Percentiles rank a stretch among this genome's conserved stretches.
phyloP scores from a whole-genome alignment of 371 early-diverging fungal species.

The Parasitella parasitica region DNA sequence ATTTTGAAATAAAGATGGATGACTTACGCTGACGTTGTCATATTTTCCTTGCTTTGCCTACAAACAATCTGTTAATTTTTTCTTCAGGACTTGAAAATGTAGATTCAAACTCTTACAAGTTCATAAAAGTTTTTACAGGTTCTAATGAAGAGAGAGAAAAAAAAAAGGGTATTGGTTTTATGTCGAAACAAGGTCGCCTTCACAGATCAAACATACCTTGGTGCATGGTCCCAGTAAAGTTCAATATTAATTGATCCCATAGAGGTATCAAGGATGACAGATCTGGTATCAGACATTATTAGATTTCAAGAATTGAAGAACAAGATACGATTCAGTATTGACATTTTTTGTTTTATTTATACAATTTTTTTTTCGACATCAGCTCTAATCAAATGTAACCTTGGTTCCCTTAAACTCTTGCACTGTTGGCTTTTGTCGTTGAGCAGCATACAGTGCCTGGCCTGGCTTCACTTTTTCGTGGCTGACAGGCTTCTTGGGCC shows the following conservation, averaged over 20 bases:
- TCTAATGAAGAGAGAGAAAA: constrained; percentile 13
- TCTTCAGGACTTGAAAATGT: neutral
- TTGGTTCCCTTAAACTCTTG: constrained; percentile 69
- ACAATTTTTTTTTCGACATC: neutral
- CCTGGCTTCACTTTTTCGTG: constrained; percentile 48
- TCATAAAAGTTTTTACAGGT: constrained; percentile 81
- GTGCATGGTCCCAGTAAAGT: constrained; percentile 74
- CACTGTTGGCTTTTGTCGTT: constrained; percentile 52
- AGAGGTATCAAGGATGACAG: constrained; percentile 63
- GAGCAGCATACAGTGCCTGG: constrained; percentile 49
- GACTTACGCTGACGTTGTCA: constrained; percentile 66
- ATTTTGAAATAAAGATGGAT: neutral
- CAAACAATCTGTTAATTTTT: neutral
- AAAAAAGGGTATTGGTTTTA: neutral
- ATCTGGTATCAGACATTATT: constrained; percentile 21
- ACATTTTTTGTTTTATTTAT: neutral
- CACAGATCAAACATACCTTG: constrained; percentile 35
- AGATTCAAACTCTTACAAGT: constrained; percentile 39
- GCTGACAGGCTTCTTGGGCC: constrained; percentile 22
- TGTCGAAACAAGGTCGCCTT: neutral
- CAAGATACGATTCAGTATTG: neutral
- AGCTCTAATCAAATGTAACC: constrained; percentile 51
- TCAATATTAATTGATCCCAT: constrained; percentile 69
- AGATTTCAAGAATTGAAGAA: neutral
- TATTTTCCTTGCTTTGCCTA: constrained; percentile 71